phyloP scores from a whole-genome alignment of 2,329 filamentous ascomycete species.

The Lachnellula willkommii region DNA sequence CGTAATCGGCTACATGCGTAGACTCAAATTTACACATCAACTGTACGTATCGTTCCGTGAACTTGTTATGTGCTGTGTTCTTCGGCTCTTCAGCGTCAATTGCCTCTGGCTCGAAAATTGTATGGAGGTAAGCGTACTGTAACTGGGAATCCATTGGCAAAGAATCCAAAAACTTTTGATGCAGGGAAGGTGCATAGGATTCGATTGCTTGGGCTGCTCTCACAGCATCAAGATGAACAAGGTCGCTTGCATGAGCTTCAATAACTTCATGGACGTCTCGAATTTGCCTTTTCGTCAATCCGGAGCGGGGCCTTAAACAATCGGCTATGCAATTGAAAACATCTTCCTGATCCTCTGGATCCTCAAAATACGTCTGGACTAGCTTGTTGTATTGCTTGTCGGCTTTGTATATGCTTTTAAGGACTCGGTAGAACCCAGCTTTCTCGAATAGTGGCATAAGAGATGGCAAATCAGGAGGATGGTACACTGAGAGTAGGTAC shows the following conservation, averaged over 20 bases:
- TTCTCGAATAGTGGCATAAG: constrained; percentile 73
- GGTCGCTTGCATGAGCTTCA: constrained; percentile 49
- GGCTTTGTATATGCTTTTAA: constrained; percentile 80
- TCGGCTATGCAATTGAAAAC: constrained; percentile 77
- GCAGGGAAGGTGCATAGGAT: constrained; percentile 48
- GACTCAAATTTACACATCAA: constrained; percentile 87
- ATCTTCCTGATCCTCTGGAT: constrained; percentile 66
- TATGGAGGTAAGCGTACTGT: constrained; percentile 62
- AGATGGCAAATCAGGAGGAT: constrained; percentile 72
- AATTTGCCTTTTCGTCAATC: constrained; percentile 63
- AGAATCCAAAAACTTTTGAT: constrained; percentile 49
- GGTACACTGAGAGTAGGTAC: constrained; percentile 89
- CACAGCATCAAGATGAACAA: constrained; percentile 52
- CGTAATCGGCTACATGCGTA: constrained; percentile 76
- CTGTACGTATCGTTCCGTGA: constrained; percentile 80
- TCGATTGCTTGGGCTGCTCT: constrained; percentile 54
- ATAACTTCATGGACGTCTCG: constrained; percentile 64
- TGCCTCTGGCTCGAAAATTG: constrained; percentile 62
- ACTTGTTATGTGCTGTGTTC: constrained; percentile 47
- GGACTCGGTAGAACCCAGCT: constrained; percentile 81
- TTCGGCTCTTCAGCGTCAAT: constrained; percentile 34
- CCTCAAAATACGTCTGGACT: constrained; percentile 77
- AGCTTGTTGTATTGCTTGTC: constrained; percentile 77
- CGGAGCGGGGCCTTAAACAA: constrained; percentile 61
- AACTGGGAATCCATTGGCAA: constrained; percentile 48